Percentiles rank a stretch among this genome's conserved stretches.
These are phyloP conservation scores for Mrakia blollopis DNA, from an alignment of 768 basidiomycete species.

Conservation along the genomic window DNA sequence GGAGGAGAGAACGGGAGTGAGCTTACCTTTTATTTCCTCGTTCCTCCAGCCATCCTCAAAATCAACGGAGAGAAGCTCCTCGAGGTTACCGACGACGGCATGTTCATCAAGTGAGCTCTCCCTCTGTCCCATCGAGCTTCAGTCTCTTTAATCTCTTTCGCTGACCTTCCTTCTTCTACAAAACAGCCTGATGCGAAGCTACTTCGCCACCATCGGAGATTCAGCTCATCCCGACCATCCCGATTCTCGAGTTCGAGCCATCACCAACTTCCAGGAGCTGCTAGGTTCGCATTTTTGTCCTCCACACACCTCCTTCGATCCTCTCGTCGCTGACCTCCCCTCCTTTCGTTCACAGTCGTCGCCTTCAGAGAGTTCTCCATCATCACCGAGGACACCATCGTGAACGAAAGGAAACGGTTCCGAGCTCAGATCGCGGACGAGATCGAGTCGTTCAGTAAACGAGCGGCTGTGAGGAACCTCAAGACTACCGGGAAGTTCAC, in stretches of 20 bases:
- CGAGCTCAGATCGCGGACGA: constrained; percentile 83
- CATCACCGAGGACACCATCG: constrained; percentile 92
- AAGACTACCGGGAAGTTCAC: constrained; percentile 69
- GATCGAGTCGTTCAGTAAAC: constrained; percentile 90
- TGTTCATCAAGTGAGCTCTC: constrained; percentile 75
- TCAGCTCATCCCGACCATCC: constrained; percentile 85
- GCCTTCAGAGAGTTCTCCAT: constrained; percentile 97
- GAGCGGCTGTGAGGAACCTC: constrained; percentile 82
- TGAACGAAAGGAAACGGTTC: constrained; percentile 74
- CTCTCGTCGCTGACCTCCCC: background rate
- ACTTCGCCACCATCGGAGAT: constrained; percentile 87
- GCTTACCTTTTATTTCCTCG: background rate
- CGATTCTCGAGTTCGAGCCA: constrained; percentile 84
- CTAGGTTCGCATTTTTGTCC: background rate
- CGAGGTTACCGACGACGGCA: constrained; percentile 92
- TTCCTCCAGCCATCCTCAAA: constrained; percentile 71
- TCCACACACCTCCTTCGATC: background rate
- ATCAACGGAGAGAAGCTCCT: constrained; percentile 91
- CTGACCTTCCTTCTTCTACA: background rate
- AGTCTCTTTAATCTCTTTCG: too few species aligned
- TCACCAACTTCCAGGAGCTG: constrained; percentile 91
- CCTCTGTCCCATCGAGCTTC: too few species aligned
- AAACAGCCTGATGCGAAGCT: constrained; percentile 81
- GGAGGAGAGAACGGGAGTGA: too few species aligned
- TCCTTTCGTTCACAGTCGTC: constrained; percentile 55